phyloP scores from a whole-genome alignment of 441 rosid genomes.

The Breynia disticha region DNA sequence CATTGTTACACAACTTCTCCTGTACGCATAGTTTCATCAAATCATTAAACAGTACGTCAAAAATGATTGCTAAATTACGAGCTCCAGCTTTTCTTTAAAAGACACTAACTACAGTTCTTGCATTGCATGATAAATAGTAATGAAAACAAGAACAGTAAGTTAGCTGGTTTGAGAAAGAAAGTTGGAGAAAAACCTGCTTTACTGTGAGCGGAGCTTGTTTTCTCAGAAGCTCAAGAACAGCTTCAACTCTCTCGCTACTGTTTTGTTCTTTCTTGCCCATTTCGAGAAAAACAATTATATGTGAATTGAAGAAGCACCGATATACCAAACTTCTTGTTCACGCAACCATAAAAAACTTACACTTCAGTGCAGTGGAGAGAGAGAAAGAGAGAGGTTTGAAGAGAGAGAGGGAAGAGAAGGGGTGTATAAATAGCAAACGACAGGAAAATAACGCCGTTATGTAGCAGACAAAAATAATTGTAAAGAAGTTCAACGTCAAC shows the following conservation, averaged over 20 bases:
- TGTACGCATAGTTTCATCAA: too few species aligned
- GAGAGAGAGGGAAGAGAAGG: background rate
- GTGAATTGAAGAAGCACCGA: slow-evolving; percentile 17
- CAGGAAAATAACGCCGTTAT: slow-evolving; percentile 48
- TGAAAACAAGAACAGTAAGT: background rate
- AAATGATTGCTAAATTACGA: background rate
- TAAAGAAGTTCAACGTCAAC: slow-evolving; percentile 12
- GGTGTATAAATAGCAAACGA: slow-evolving; percentile 29
- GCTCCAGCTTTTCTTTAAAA: too few species aligned
- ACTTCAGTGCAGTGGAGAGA: slow-evolving; percentile 13
- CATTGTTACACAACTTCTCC: slow-evolving; percentile 82
- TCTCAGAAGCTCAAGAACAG: slow-evolving; percentile 50
- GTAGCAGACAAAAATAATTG: slow-evolving; percentile 6
- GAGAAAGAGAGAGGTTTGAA: slow-evolving; percentile 11
- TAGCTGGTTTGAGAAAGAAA: background rate
- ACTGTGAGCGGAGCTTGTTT: slow-evolving; percentile 63
- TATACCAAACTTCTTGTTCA: slow-evolving; percentile 44
- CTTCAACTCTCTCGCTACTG: slow-evolving; percentile 31
- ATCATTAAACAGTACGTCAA: too few species aligned
- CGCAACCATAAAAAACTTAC: slow-evolving; percentile 42
- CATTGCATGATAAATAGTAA: background rate
- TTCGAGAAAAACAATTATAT: slow-evolving; percentile 21
- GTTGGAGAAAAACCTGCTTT: slow-evolving; percentile 72
- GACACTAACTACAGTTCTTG: too few species aligned
- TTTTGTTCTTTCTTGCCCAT: slow-evolving; percentile 55